Percentiles rank a stretch among this genome's conserved stretches.
These are phyloP conservation scores for Chrysanthemum seticuspe DNA, from an alignment of 129 eudicot genomes.

Conservation along the genomic window DNA sequence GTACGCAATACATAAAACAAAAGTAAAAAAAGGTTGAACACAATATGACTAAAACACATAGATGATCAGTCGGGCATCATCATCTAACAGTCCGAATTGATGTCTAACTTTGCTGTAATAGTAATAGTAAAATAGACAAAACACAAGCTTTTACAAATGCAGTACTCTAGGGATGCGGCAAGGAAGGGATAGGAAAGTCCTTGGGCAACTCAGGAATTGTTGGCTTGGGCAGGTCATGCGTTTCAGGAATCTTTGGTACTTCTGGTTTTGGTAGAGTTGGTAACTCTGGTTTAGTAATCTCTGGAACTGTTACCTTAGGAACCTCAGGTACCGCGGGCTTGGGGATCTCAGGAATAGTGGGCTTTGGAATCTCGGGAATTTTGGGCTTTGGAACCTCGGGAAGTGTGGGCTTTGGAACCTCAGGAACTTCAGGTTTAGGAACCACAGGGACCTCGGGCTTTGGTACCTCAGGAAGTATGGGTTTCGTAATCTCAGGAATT, in stretches of 20 bases:
- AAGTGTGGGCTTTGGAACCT: conserved; percentile 16
- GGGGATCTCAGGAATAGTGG: conserved; percentile 18
- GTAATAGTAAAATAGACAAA: not conserved
- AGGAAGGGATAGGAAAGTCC: conserved; percentile 28
- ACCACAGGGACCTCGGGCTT: conserved; percentile 6
- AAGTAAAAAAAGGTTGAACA: not conserved
- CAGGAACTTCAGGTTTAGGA: conserved; percentile 31
- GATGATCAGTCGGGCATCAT: not conserved
- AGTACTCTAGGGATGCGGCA: conserved; percentile 24
- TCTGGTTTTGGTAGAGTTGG: conserved; percentile 34
- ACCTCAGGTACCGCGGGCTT: conserved; percentile 19
- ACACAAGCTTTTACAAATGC: not conserved
- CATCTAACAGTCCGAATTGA: not conserved
- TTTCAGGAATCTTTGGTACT: conserved; percentile 22
- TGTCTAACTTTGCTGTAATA: not conserved
- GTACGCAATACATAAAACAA: no score
- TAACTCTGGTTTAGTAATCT: conserved; percentile 24
- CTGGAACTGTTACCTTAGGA: conserved; percentile 23
- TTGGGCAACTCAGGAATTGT: conserved; percentile 31
- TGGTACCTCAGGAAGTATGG: conserved; percentile 21
- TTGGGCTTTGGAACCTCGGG: conserved; percentile 20
- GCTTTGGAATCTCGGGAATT: conserved; percentile 29
- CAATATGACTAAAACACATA: not conserved
- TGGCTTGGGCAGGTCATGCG: conserved; percentile 14
- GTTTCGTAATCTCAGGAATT: conserved; percentile 7